These are phyloP conservation scores for Fonsecaea erecta DNA, from an alignment of 2,329 filamentous ascomycete species.

Conservation along the genomic window DNA sequence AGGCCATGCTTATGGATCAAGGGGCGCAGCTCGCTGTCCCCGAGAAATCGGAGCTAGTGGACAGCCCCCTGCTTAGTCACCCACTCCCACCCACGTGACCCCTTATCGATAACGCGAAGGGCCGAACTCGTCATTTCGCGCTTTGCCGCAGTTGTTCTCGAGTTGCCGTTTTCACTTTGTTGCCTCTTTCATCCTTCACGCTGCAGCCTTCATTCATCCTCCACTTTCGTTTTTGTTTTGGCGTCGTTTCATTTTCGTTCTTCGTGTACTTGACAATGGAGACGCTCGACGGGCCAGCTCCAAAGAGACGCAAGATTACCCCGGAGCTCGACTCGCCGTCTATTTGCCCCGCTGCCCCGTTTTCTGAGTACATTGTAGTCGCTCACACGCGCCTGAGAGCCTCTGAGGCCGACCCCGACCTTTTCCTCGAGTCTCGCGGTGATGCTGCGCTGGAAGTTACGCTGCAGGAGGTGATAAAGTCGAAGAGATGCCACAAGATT, in stretches of 20 bases:
- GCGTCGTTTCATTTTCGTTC: background rate
- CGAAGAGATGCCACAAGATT: slow-evolving; percentile 2
- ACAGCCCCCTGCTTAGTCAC: background rate
- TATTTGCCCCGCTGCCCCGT: slow-evolving; percentile 17
- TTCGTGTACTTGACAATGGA: slow-evolving; percentile 15
- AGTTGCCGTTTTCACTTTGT: background rate
- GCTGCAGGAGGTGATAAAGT: slow-evolving; percentile 5
- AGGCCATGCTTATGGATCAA: background rate
- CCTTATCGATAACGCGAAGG: background rate
- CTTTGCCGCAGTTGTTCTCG: background rate
- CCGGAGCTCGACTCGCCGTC: background rate
- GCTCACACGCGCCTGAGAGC: slow-evolving; percentile 13
- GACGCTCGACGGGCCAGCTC: slow-evolving; percentile 2
- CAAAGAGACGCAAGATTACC: slow-evolving; percentile 23
- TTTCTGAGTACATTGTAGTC: slow-evolving; percentile 23
- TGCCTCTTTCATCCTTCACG: slow-evolving; percentile 3
- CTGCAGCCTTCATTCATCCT: background rate
- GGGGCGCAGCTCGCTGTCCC: background rate
- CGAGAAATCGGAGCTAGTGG: background rate
- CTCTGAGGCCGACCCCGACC: background rate
- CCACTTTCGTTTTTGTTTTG: background rate
- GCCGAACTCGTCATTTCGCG: background rate
- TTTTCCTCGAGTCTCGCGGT: background rate
- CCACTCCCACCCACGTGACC: slow-evolving; percentile 16
- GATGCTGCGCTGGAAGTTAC: slow-evolving; percentile 9